phyloP scores from a whole-genome alignment of 2,329 filamentous ascomycete genomes.

The Xylariales sp. region DNA sequence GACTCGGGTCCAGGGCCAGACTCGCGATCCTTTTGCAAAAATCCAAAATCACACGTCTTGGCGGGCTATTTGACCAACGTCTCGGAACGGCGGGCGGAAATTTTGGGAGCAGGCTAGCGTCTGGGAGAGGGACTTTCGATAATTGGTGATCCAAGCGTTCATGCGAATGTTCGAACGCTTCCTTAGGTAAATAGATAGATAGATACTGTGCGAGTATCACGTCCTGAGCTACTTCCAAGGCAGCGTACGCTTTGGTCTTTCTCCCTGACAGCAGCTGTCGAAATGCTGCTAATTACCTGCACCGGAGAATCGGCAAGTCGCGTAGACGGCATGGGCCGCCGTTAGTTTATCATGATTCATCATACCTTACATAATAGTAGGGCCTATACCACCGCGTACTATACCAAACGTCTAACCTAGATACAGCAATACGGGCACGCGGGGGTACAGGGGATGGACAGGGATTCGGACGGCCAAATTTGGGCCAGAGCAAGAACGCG shows the following conservation, averaged over 20 bases:
- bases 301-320: neutral
- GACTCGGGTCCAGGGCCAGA: too few species aligned
- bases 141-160: neutral
- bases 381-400: too few species aligned
- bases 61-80: neutral
- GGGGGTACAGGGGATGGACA: neutral
- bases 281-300: neutral
- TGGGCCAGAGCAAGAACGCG: conserved; percentile 6
- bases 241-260: too few species aligned
- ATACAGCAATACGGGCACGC: neutral
- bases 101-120: neutral
- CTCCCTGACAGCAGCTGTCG: neutral
- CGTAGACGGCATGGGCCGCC: neutral
- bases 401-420: neutral
- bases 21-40: neutral
- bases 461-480: neutral
- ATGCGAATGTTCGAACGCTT: too few species aligned
- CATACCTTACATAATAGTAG: too few species aligned
- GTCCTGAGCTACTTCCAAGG: neutral
- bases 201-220: neutral
- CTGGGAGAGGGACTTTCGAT: neutral
- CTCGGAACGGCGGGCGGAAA: neutral
- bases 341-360: neutral
- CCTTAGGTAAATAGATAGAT: too few species aligned
- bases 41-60: neutral